These are phyloP conservation scores for Sarcomyxa edulis DNA, from an alignment of 768 basidiomycete species.

Conservation along the genomic window DNA sequence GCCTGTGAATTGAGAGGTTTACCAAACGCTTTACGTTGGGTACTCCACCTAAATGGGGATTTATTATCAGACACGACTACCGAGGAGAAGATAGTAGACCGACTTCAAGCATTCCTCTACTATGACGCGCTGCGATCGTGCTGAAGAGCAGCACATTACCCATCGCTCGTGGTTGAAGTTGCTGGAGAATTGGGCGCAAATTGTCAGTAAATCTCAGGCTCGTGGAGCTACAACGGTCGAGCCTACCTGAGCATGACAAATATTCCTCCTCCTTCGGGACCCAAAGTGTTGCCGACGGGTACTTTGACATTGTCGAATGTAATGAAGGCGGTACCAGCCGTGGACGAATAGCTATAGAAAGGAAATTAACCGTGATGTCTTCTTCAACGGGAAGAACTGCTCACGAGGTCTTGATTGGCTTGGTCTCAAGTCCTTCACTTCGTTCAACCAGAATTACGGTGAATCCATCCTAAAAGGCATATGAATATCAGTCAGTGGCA, in stretches of 20 bases:
- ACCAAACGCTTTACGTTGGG: conserved; percentile 86
- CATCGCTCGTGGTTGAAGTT: conserved; percentile 97
- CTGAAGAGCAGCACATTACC: conserved; percentile 79
- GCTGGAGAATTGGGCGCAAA: conserved; percentile 22
- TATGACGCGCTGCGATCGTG: conserved; percentile 57
- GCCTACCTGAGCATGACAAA: conserved; percentile 38
- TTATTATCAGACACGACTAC: conserved; percentile 1
- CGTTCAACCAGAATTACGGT: conserved; percentile 86
- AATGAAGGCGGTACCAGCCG: conserved; percentile 79
- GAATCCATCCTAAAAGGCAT: conserved; percentile 45
- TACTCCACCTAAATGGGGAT: conserved; percentile 58
- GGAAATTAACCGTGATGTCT: conserved; percentile 1
- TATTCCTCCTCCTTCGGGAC: conserved; percentile 52
- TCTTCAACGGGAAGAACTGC: conserved; percentile 4
- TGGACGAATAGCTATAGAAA: conserved; percentile 61
- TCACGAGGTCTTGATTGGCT: conserved; percentile 73
- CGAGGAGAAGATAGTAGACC: conserved; percentile 7
- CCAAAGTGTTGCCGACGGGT: conserved; percentile 80
- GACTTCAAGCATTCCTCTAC: conserved; percentile 52
- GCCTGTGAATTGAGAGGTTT: conserved; percentile 80
- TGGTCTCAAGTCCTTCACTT: conserved; percentile 77
- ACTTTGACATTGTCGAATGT: conserved; percentile 81
- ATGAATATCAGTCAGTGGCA: background rate
- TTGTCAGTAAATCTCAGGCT: background rate
- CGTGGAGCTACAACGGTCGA: too few species aligned